Evolutionary conservation across 106 monocot species (phyloP).

Genomic region (Dendrobium nobile): DNA sequence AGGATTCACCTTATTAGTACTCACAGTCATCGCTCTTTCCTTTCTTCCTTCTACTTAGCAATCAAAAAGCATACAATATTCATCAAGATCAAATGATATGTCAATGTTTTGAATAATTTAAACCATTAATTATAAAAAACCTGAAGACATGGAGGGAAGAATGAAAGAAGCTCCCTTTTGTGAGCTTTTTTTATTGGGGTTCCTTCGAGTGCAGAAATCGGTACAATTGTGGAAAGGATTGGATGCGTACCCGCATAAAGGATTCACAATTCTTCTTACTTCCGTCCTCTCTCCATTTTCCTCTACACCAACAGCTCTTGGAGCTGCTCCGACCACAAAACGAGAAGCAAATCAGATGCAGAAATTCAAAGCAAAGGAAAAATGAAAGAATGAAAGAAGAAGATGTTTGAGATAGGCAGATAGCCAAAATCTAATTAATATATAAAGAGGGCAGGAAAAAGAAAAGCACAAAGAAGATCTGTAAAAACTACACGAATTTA

Average conservation of each 20-base stretch:
- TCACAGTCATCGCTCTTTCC: neutral
- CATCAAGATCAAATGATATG: neutral
- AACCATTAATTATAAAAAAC: neutral
- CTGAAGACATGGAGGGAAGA: neutral
- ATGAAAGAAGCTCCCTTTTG: neutral
- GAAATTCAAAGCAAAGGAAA: neutral
- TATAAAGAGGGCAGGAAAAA: too few species aligned
- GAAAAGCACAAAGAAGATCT: too few species aligned
- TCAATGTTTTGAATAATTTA: neutral
- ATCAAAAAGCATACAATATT: neutral
- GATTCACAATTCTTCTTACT: conserved; percentile 3
- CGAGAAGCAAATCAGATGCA: neutral
- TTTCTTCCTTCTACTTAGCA: neutral
- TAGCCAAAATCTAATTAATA: too few species aligned
- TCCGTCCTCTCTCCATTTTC: neutral
- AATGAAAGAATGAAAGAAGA: neutral
- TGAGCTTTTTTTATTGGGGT: neutral
- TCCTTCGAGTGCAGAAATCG: conserved; percentile 18
- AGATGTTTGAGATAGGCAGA: too few species aligned
- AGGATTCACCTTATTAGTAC: neutral
- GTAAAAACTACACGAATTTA: too few species aligned
- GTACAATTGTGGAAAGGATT: conserved; percentile 36
- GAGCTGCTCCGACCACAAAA: conserved; percentile 1
- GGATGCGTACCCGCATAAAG: conserved; percentile 17
- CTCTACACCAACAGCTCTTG: conserved; percentile 4